phyloP scores from a whole-genome alignment of 768 basidiomycete species.

The Dentipellis sp. region DNA sequence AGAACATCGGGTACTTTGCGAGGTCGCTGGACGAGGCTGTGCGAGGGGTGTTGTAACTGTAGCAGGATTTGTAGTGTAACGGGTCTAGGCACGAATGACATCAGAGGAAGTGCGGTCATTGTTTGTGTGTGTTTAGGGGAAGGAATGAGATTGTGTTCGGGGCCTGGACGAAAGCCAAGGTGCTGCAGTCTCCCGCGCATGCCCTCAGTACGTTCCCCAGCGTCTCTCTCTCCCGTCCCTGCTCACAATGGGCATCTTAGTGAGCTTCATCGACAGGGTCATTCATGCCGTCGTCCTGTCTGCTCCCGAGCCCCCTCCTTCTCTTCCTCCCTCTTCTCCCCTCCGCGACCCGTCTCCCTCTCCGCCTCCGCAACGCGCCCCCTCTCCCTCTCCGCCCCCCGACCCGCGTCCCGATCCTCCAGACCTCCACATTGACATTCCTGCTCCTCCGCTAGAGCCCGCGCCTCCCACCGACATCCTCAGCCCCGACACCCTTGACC shows the following conservation, averaged over 20 bases:
- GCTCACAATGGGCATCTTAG: slow-evolving; percentile 2
- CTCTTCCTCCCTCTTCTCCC: background rate
- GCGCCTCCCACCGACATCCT: slow-evolving; percentile 20
- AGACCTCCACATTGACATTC: background rate
- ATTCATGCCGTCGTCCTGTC: slow-evolving; percentile 10
- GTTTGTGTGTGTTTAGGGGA: background rate
- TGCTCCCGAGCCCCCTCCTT: slow-evolving; percentile 5
- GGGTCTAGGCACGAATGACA: slow-evolving; percentile 3
- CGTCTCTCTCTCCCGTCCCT: background rate
- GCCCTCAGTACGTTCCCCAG: background rate
- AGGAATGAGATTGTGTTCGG: background rate
- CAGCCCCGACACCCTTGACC: slow-evolving; percentile 24
- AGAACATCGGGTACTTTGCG: slow-evolving; percentile 74
- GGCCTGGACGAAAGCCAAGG: background rate
- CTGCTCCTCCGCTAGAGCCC: slow-evolving; percentile 13
- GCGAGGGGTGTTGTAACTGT: slow-evolving; percentile 31
- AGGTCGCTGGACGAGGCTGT: slow-evolving; percentile 60
- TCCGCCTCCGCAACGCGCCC: background rate
- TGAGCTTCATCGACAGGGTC: slow-evolving; percentile 1
- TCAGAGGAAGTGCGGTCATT: background rate
- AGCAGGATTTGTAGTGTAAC: background rate
- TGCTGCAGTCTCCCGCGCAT: background rate
- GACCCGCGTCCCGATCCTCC: background rate
- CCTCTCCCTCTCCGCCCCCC: background rate
- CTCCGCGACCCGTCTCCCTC: background rate